Evolutionary conservation across 768 basidiomycete genomes (phyloP), one percentile per base, ranked within the genome.

Genomic region (Ramaria rubella): DNA sequence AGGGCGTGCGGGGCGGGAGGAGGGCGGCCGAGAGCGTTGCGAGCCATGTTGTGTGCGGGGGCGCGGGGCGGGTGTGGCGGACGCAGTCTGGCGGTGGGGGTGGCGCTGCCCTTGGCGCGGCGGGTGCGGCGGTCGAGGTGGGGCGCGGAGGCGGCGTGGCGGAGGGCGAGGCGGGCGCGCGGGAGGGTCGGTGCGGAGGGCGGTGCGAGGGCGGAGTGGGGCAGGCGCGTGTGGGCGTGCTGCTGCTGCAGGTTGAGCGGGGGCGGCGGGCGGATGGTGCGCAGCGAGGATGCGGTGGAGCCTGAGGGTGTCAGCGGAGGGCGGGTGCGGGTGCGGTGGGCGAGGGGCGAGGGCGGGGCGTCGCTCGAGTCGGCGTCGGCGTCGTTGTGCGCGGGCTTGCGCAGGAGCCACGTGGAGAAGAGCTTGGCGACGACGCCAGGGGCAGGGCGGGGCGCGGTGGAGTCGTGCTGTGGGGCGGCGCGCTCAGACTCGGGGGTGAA

Each of bases 401-500:
- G 31, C 17, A 26, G 19, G 33, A 56, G 31, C 55, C 55, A 56
- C 5, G 29, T 52, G 26, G 58, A 49, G 26, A 59, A 49, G 23
- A 59, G 53, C 34, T 54, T 54, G 23, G 78, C 85, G 9, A 86
- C 80, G 43, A 88, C 81, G 3, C 81, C 77, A 26, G 70, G 72
- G 1, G 79, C 68, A 9, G 79, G 79, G 26, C 63, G 68, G 51
- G 72, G 75, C n/a, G 72, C 53, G 30, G 17, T n/a, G 50, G 66
- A 64, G 58, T 59, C 55, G 51, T 56, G 36, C 58, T 64, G 63
- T 24, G 67, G 66, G 17, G 71, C 72, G 17, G 66, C 64, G 36
- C 79, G 77, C 58, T 91, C 88, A 4, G 77, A 73, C 69, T 93
- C 90, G 7, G 93, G 92, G 0, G 93, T 94, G 63, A 90, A 88